phyloP scores from a whole-genome alignment of 2,329 filamentous ascomycete species.

The Penicillium sp. region DNA sequence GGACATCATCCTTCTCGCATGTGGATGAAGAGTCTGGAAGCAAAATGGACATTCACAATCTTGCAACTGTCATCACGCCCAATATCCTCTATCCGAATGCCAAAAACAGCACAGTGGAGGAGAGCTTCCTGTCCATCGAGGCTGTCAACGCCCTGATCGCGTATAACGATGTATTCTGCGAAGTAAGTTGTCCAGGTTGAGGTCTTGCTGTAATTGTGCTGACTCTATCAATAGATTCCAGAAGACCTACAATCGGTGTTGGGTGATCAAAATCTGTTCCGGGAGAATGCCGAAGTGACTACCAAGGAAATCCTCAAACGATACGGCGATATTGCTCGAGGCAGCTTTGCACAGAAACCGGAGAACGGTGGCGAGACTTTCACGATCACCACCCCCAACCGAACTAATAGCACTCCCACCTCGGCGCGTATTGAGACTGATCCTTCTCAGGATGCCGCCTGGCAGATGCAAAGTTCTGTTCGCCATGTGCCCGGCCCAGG shows the following conservation, averaged over 20 bases:
- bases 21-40: conserved; percentile 94
- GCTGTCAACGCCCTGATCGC: conserved; percentile 85
- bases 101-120: conserved; percentile 64
- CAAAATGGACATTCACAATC: conserved; percentile 97
- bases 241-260: conserved; percentile 81
- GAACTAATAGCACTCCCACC: conserved; percentile 38
- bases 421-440: conserved; percentile 74
- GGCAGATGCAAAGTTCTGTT: conserved; percentile 75
- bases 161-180: conserved; percentile 91
- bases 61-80: conserved; percentile 92
- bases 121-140: conserved; percentile 87
- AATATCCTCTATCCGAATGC: conserved; percentile 75
- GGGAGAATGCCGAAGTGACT: conserved; percentile 73
- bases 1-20: conserved; percentile 94
- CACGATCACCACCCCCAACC: conserved; percentile 34
- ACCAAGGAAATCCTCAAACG: conserved; percentile 95
- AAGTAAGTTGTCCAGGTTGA: conserved; percentile 56
- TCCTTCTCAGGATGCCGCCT: conserved; percentile 58
- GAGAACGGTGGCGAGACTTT: conserved; percentile 48
- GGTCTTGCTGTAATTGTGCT: neutral
- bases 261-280: conserved; percentile 73
- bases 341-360: conserved; percentile 49
- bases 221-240: conserved; percentile 58
- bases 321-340: conserved; percentile 72
- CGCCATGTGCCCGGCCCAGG: conserved; percentile 56